Base-by-base conservation (phyloP, 352 stramenopile species). In the Globisporangium paddicum region DNA sequence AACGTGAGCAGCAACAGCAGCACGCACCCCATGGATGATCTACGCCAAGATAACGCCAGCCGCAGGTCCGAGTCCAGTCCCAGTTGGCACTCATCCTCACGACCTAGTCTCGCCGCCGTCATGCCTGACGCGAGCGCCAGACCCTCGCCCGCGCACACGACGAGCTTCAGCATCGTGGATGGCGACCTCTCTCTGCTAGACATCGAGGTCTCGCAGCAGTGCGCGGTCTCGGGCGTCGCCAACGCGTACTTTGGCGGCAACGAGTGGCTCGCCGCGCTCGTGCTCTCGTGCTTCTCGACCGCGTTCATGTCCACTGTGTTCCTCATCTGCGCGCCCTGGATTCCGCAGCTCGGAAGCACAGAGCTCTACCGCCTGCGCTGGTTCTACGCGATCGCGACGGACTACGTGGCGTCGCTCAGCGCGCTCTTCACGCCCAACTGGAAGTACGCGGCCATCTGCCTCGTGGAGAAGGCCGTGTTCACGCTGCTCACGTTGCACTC, bases 391-490 rank as follows among this genome's bases (percentile, higher is more conserved):
- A 68, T 86, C 45, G 61, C 69, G 16, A 87, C 77, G 4, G 77
- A 87, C 63, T 87, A 80, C 50, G 67, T 89, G 2, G 64, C 75
- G 14, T 67, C 71, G 13, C 62, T 93, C 13, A 85, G 71, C 34
- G 77, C 73, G 7, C 67, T 82, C 19, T 79, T 75, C 40, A 75
- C 79, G 32, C 82, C 80, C 5, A 89, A 90, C 55, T 80, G 77
- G 76, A 75, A 72, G 32, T 89, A 82, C 68, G 79, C 80, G 10
- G 59, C 82, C 34, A 84, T 87, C 23, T 83, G 80, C 46, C 62
- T 92, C 11, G 63, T 88, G 21, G 70, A 89, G 60, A 90, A 88
- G 58, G 58, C 62, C 18, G 75, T 90, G 19, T 90, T 90, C 47
- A 86, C 75, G 19, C 59, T 92, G 19, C 57, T 86, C 34, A 89